Conservation (phyloP, 129 eudicot species). For the Escallonia herrerae region DNA sequence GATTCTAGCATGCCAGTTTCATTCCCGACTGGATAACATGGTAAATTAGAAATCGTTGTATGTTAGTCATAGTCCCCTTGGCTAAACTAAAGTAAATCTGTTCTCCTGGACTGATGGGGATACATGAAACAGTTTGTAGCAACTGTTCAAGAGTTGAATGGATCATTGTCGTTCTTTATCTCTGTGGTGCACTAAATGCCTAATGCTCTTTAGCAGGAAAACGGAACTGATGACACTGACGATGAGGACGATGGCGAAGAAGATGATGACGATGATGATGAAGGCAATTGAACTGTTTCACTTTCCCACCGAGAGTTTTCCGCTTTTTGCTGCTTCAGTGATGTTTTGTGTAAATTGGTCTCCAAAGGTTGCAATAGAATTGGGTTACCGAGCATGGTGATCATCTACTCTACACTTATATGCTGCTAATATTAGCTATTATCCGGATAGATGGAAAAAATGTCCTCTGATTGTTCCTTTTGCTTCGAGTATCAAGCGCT, state of each 20-base stretch:
- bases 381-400: constrained; percentile 3
- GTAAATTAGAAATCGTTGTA: no score
- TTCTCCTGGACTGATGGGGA: no score
- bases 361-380: constrained; percentile 12
- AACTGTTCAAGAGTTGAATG: no score
- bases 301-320: background rate
- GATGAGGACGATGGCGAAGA: constrained; percentile 36
- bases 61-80: no score
- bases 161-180: no score
- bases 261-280: constrained; percentile 28
- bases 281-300: constrained; percentile 11
- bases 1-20: no score
- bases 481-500: constrained; percentile 1
- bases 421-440: background rate
- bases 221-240: constrained; percentile 52
- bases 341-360: constrained; percentile 27
- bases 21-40: no score
- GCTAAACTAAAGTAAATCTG: no score
- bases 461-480: constrained; percentile 15
- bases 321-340: background rate
- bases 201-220: constrained; percentile 28
- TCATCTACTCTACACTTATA: background rate
- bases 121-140: no score
- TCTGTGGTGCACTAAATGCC: no score
- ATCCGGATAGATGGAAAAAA: background rate